Conservation (phyloP, 805 yeast species). For the Zygoascus ofunaensis region DNA sequence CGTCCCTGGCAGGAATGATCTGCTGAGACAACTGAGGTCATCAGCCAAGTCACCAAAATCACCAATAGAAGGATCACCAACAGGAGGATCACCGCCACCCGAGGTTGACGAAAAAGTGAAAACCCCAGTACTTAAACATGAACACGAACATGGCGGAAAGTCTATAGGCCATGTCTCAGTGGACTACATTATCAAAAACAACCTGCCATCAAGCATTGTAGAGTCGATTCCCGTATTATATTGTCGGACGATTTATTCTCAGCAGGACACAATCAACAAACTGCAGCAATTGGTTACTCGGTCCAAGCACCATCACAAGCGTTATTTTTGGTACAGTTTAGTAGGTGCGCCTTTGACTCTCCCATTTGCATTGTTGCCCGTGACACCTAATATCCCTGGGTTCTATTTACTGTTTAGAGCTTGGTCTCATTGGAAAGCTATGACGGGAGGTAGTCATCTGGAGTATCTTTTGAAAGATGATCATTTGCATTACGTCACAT, state of each 20-base stretch:
- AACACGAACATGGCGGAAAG: slow-evolving; percentile 11
- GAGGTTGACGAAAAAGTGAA: slow-evolving; percentile 21
- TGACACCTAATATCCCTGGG: slow-evolving; percentile 90
- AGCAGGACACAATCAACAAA: slow-evolving; percentile 29
- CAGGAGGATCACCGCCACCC: too few relatives aligned
- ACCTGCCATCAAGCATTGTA: slow-evolving; percentile 16
- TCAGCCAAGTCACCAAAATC: too few relatives aligned
- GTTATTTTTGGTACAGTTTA: slow-evolving; percentile 44
- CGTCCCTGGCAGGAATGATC: slow-evolving; percentile 59
- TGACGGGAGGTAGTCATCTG: slow-evolving; percentile 63
- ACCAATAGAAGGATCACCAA: too few relatives aligned
- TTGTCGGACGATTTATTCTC: slow-evolving; percentile 35
- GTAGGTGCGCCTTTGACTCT: slow-evolving; percentile 65
- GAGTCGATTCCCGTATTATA: slow-evolving; percentile 35
- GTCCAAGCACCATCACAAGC: slow-evolving; percentile 46
- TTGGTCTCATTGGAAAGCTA: slow-evolving; percentile 77
- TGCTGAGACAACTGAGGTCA: slow-evolving; percentile 44
- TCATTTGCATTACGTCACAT: slow-evolving; percentile 27
- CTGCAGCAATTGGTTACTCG: slow-evolving; percentile 35
- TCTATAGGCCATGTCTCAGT: slow-evolving; percentile 10
- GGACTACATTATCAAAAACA: slow-evolving; percentile 15
- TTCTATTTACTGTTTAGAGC: slow-evolving; percentile 73
- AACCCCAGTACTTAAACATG: background rate
- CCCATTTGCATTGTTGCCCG: slow-evolving; percentile 73
- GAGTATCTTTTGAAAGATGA: slow-evolving; percentile 41